These are phyloP conservation scores for Colletotrichum trifolii DNA, from an alignment of 2,329 filamentous ascomycete genomes.

Conservation along the genomic window DNA sequence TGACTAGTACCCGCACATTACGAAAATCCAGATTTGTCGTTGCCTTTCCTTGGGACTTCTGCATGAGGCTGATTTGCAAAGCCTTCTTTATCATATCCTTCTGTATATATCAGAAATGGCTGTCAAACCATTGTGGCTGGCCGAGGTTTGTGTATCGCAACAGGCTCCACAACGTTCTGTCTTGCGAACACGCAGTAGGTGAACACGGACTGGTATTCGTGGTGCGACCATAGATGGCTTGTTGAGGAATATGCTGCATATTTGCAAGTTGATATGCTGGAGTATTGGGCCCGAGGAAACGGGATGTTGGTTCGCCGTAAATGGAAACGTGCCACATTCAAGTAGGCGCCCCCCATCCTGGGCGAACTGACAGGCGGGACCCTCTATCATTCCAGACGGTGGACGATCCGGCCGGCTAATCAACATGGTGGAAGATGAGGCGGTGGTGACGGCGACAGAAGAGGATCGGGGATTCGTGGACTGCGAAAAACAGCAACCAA, in stretches of 20 bases:
- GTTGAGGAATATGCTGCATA: constrained; percentile 14
- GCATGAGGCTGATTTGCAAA: no score
- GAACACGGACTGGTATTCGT: neutral
- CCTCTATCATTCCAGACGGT: constrained; percentile 6
- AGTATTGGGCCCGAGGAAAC: constrained; percentile 14
- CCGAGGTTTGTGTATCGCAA: no score
- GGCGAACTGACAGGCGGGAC: constrained; percentile 9
- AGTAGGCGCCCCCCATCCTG: constrained; percentile 11
- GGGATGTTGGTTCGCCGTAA: constrained; percentile 5
- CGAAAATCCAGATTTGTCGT: no score
- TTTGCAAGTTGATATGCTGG: constrained; percentile 15
- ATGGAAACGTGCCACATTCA: constrained; percentile 6
- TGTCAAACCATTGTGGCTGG: no score
- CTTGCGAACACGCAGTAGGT: no score
- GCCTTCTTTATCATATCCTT: no score
- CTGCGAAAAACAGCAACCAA: neutral
- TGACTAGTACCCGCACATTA: no score
- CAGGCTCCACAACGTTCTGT: no score
- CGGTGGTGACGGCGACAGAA: constrained; percentile 4
- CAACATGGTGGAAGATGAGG: constrained; percentile 9
- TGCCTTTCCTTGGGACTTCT: no score
- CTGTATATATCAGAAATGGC: no score
- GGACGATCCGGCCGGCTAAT: constrained; percentile 6
- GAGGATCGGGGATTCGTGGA: neutral
- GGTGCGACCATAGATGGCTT: constrained; percentile 3